A percentile compares a stretch with the other conserved stretches of the same genome.
phyloP scores from a whole-genome alignment of 2,329 filamentous ascomycete genomes.

The Fusarium stilboides region DNA sequence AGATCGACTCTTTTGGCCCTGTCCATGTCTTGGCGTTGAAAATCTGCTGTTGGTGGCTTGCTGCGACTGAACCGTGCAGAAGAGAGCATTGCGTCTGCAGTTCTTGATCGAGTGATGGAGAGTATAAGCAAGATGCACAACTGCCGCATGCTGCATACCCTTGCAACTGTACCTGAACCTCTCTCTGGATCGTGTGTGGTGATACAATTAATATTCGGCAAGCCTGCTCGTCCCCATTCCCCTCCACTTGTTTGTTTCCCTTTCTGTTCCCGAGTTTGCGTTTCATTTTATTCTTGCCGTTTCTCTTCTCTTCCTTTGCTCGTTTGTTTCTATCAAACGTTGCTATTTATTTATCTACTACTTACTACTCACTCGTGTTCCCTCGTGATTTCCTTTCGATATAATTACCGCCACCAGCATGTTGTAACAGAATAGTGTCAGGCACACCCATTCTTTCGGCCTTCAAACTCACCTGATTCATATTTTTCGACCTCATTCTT shows the following conservation, averaged over 20 bases:
- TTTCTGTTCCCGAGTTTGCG: conserved; percentile 23
- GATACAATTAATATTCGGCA: conserved; percentile 33
- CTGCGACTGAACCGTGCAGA: conserved; percentile 23
- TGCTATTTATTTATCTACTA: conserved; percentile 1
- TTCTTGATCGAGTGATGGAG: conserved; percentile 36
- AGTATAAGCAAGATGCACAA: conserved; percentile 5
- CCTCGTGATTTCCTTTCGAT: neutral
- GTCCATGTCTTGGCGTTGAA: neutral
- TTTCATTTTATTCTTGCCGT: conserved; percentile 16
- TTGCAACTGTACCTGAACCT: neutral
- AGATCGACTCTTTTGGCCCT: neutral
- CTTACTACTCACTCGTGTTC: neutral
- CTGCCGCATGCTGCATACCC: neutral
- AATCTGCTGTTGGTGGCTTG: conserved; percentile 6
- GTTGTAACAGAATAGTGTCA: conserved; percentile 28
- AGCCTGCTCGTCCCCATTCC: conserved; percentile 15
- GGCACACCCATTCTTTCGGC: conserved; percentile 21
- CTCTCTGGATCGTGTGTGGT: conserved; percentile 4
- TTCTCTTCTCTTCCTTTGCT: conserved; percentile 8
- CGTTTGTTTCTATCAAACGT: conserved; percentile 21
- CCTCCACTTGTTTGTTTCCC: neutral
- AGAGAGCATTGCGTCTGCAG: conserved; percentile 14
- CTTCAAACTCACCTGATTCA: conserved; percentile 1
- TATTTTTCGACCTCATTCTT: conserved; percentile 4
- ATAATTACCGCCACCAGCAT: conserved; percentile 9